phyloP scores from a whole-genome alignment of 768 basidiomycete species.

The Scleroderma bovista region DNA sequence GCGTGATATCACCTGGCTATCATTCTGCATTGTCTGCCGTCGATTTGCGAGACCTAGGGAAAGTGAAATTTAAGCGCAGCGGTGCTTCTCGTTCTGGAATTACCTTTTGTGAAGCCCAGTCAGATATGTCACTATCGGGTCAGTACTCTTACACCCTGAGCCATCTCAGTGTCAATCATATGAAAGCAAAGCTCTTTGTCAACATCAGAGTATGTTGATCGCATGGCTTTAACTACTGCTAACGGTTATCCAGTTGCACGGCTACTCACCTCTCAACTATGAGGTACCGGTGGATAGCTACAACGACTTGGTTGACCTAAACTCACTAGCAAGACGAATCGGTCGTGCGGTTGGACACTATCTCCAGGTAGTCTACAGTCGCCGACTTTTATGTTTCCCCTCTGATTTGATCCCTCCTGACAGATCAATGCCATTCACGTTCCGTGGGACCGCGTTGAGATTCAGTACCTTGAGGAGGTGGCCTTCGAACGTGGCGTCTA shows the following conservation, averaged over 20 bases:
- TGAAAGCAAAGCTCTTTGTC: slow-evolving; percentile 54
- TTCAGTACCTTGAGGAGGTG: slow-evolving; percentile 69
- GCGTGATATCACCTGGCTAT: slow-evolving; percentile 36
- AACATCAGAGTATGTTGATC: slow-evolving; percentile 49
- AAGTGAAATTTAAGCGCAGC: slow-evolving; percentile 72
- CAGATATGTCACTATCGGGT: slow-evolving; percentile 53
- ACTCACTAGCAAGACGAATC: slow-evolving; percentile 63
- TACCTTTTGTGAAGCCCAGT: slow-evolving; percentile 74
- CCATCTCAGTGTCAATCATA: slow-evolving; percentile 59
- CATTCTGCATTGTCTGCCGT: slow-evolving; percentile 29
- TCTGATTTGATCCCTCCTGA: slow-evolving; percentile 7
- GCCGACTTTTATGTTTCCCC: slow-evolving; percentile 2
- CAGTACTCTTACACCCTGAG: slow-evolving; percentile 58
- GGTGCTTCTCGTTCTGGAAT: slow-evolving; percentile 55
- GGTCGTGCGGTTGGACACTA: slow-evolving; percentile 71
- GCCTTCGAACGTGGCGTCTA: slow-evolving; percentile 66
- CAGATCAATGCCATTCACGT: slow-evolving; percentile 68
- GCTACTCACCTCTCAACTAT: slow-evolving; percentile 65
- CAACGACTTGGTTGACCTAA: slow-evolving; percentile 57
- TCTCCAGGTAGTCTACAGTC: slow-evolving; percentile 49
- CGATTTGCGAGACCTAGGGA: too few relatives aligned
- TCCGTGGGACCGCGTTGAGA: slow-evolving; percentile 59
- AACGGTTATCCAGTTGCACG: slow-evolving; percentile 51
- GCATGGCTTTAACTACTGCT: background rate
- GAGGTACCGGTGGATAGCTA: slow-evolving; percentile 69